Conservation (phyloP, 805 yeast genomes). For the Saccharomyces kudriavzevii region DNA sequence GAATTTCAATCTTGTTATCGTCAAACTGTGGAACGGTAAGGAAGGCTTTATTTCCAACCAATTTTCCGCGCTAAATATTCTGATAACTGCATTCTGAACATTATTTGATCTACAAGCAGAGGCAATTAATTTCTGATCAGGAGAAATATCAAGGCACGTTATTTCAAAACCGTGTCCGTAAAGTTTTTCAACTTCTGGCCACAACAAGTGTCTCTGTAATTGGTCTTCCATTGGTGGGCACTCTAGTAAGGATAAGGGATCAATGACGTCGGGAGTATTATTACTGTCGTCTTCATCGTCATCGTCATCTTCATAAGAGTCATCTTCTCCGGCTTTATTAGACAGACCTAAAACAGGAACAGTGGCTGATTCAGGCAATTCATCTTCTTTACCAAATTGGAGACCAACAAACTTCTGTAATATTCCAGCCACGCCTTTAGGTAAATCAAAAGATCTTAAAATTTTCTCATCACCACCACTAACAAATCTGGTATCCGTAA, state of each 20-base stretch:
- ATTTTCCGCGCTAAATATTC: constrained; percentile 56
- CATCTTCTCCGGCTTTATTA: constrained; percentile 68
- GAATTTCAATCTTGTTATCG: constrained; percentile 76
- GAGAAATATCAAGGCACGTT: constrained; percentile 64
- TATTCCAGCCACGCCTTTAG: constrained; percentile 63
- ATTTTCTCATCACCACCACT: constrained; percentile 97
- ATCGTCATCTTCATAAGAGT: constrained; percentile 36
- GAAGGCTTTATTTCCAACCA: constrained; percentile 55
- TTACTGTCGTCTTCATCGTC: constrained; percentile 30
- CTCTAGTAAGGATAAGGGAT: constrained; percentile 29
- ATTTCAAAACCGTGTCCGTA: constrained; percentile 98
- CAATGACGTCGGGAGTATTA: constrained; percentile 41
- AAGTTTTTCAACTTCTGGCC: constrained; percentile 91
- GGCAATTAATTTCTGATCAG: constrained; percentile 58
- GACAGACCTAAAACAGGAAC: constrained; percentile 91
- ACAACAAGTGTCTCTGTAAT: constrained; percentile 80
- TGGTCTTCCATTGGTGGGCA: constrained; percentile 83
- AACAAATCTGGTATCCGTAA: constrained; percentile 57
- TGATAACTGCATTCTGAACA: constrained; percentile 73
- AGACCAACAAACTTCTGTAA: constrained; percentile 48
- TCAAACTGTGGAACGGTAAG: constrained; percentile 66
- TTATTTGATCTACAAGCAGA: constrained; percentile 88
- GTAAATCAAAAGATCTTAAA: constrained; percentile 80
- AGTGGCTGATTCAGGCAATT: constrained; percentile 74
- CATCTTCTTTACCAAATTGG: constrained; percentile 21